Evolutionary conservation across 2,329 filamentous ascomycete genomes (phyloP), one percentile per base, ranked within the genome.

Genomic region (Venturia nashicola): DNA sequence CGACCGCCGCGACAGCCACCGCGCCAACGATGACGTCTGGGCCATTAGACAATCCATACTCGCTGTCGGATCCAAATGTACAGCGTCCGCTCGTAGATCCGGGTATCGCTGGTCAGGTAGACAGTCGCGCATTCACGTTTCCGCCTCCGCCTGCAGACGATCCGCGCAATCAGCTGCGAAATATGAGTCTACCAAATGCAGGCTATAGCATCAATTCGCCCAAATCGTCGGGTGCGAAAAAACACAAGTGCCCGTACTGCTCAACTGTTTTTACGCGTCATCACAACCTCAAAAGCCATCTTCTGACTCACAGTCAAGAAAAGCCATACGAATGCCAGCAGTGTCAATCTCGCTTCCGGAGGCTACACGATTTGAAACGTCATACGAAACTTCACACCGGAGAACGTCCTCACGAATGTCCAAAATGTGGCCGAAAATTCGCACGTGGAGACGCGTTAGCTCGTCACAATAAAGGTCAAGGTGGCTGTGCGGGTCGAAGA

Each of bases 301-400:
- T 99, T 65, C 84, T 99, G 72, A 97, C 94, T 0, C 94, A 97
- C 75, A 97, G 92, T 71, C 93, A 99, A 79, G 94, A 99, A 75
- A 99, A 99, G 76, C 94, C 94, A 0, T 99, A 94, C 72, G 85
- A 94, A 36, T 99, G 94, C 73, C 87, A 90, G 67, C 91, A 90
- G n/a, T 99, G 94, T 74, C 85, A 93, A 69, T 90, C 94, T 75
- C 86, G 93, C 62, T 99, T 99, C 76, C 85, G 94, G 64, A 86
- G 94, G 67, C 80, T 97, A 61, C 94, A 99, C 73, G 94, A 99
- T 72, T 77, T 99, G 68, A 99, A 99, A 78, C 86, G 94, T 48
- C 94, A 99, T 74, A 91, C 89, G 68, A 99, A 99, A 76, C 83
- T 99, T 27, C 94, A 99, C 72, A 97, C 93, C 0, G 94, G 94